Percentiles rank a stretch among this genome's conserved stretches.
These are phyloP conservation scores for Mycena filopes DNA, from an alignment of 768 basidiomycete genomes.

Conservation along the genomic window DNA sequence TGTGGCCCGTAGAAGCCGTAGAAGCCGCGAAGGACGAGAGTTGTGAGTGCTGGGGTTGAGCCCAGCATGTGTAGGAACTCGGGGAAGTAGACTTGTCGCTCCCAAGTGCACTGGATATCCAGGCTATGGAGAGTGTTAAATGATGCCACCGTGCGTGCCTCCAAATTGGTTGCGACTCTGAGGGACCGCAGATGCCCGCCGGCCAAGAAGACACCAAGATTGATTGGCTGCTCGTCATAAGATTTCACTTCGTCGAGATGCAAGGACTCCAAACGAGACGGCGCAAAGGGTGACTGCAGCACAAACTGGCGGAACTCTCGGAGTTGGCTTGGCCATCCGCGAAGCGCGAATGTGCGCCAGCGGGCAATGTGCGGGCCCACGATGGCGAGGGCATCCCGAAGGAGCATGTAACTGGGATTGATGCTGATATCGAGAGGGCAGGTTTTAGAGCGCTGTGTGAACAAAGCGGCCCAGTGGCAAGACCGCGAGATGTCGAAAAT, in stretches of 20 bases:
- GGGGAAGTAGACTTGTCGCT: neutral
- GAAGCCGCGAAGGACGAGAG: constrained; percentile 7
- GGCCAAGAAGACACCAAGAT: neutral
- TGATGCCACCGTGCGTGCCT: too few species aligned
- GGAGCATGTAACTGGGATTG: constrained; percentile 3
- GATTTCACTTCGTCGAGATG: too few species aligned
- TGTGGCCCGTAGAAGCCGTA: neutral
- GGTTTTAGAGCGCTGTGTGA: constrained; percentile 1
- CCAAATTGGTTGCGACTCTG: neutral
- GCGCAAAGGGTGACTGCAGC: neutral
- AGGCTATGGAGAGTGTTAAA: neutral
- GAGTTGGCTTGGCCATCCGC: neutral
- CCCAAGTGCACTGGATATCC: neutral
- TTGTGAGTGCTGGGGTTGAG: neutral
- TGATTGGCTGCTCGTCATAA: too few species aligned
- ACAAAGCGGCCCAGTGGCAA: neutral
- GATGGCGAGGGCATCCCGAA: neutral
- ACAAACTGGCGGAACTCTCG: neutral
- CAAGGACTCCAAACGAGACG: too few species aligned
- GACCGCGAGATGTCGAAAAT: constrained; percentile 10
- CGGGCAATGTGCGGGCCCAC: constrained; percentile 13
- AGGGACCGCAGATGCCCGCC: neutral
- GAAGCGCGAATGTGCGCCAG: constrained; percentile 11
- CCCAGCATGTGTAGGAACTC: neutral
- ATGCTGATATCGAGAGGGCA: constrained; percentile 17